Evolutionary conservation across 495 filamentous ascomycete genomes (phyloP).

Genomic region (Aspergillus cavernicola): DNA sequence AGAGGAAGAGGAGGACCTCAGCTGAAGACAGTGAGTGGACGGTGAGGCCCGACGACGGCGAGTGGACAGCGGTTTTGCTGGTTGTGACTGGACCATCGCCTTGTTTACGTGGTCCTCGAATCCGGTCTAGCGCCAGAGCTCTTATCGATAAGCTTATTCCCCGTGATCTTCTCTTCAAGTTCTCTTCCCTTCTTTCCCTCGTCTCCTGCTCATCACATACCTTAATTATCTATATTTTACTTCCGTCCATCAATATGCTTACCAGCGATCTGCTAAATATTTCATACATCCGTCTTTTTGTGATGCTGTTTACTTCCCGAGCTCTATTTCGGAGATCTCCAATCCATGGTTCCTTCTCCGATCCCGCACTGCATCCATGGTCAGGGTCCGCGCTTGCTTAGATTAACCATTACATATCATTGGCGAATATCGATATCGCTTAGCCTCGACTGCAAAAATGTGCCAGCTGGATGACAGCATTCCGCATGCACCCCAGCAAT

Average conservation of each 20-base stretch:
- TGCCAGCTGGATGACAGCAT: background rate
- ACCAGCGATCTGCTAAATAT: too few species aligned
- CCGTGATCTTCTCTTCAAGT: background rate
- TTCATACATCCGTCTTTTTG: too few species aligned
- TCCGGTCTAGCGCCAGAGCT: conserved; percentile 31
- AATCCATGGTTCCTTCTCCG: conserved; percentile 21
- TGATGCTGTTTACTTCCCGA: too few species aligned
- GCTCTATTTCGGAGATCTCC: too few species aligned
- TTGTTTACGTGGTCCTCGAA: conserved; percentile 41
- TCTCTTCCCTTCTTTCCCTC: too few species aligned
- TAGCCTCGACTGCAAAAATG: background rate
- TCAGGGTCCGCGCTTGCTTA: background rate
- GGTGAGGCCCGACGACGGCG: conserved; percentile 36
- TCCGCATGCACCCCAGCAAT: background rate
- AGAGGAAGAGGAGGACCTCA: conserved; percentile 17
- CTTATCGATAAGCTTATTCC: conserved; percentile 50
- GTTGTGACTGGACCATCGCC: conserved; percentile 3
- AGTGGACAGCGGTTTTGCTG: conserved; percentile 25
- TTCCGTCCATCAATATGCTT: too few species aligned
- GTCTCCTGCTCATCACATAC: background rate
- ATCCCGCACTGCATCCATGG: conserved; percentile 20
- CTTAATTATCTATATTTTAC: too few species aligned
- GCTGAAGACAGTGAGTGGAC: conserved; percentile 10
- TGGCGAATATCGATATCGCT: too few species aligned
- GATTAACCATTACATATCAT: too few species aligned